A percentile compares a stretch with the other conserved stretches of the same genome.
phyloP scores from a whole-genome alignment of 768 basidiomycete genomes.

The Leccinum boreale region DNA sequence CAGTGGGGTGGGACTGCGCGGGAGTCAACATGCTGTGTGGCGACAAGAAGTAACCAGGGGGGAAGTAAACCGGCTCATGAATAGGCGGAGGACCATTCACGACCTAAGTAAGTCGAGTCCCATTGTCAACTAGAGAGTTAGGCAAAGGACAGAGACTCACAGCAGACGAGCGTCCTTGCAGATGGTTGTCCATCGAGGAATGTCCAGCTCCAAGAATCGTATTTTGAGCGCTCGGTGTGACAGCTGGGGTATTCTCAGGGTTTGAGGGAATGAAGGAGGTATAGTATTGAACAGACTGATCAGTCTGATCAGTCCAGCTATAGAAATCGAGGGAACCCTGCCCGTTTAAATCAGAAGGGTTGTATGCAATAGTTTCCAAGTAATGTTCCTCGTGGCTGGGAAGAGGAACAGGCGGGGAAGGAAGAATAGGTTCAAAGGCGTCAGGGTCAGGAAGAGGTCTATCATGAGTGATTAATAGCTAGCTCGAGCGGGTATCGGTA shows the following conservation, averaged over 20 bases:
- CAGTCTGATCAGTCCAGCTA: neutral
- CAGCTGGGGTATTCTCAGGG: neutral
- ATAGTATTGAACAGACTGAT: neutral
- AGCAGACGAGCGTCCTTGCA: fast-evolving
- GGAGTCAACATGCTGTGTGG: neutral
- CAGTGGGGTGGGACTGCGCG: neutral
- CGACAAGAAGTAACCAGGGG: neutral
- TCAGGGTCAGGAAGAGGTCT: constrained; percentile 1
- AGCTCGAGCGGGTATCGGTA: neutral
- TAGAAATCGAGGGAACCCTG: neutral
- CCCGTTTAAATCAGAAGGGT: neutral
- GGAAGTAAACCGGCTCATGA: too few relatives aligned
- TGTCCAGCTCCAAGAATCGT: fast-evolving
- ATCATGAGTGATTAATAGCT: neutral
- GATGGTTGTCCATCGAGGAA: too few relatives aligned
- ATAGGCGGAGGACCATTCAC: neutral
- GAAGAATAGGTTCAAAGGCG: neutral
- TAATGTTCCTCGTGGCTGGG: neutral
- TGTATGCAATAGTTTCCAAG: too few relatives aligned
- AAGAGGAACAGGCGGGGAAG: too few relatives aligned
- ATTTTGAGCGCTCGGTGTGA: neutral
- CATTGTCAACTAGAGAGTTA: neutral
- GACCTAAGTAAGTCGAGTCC: neutral
- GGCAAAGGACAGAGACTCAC: neutral
- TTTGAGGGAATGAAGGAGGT: neutral